Evolutionary conservation across 2,329 filamentous ascomycete genomes (phyloP), one percentile per base, ranked within the genome.

Genomic region (Alternaria gaisen): DNA sequence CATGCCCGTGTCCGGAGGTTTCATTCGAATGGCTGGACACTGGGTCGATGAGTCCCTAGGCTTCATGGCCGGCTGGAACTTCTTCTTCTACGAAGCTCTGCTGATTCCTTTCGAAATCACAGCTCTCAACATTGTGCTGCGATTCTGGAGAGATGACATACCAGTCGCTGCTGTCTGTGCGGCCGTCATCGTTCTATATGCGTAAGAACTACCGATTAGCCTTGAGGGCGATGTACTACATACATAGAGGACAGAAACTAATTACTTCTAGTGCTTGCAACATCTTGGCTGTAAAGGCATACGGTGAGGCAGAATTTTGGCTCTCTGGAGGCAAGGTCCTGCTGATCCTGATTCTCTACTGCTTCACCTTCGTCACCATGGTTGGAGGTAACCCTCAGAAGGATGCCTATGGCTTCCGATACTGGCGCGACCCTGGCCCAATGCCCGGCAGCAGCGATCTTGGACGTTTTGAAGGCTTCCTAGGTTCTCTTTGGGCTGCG

Each of bases 41-140:
- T 90, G 87, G 85, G 86, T 87, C 10, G 88, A 90, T 72, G 87
- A 90, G n/a, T 83, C 88, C 10, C 77, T 68, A 84, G 87, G 87
- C 34, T 89, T 90, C 69, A 83, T 83, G 73, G 80, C 80, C 30
- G 83, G 83, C 26, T 83, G 81, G 81, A 85, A 84, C 56, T 81
- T 85, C 67, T 84, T 84, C 64, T 77, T 85, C 53, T 84, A 84
- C 64, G 83, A 86, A 66, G 79, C 82, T 2, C 58, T 85, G 10
- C 75, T 85, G 1, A 83, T 85, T 5, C 83, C 83, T 0, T 84
- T 83, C 59, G 84, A 86, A 60, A 85, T 86, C 55, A 81, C 83
- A 1, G 79, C 79, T n/a, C 70, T 79, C 56, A 79, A 79, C 56
- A 67, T 79, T 32, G 73, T 80, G 22, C 58, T 80, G 42, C 68